Percentiles rank a stretch among this genome's conserved stretches.
These are phyloP conservation scores for Lecanosticta acicola DNA, from an alignment of 2,329 filamentous ascomycete species.

Conservation along the genomic window DNA sequence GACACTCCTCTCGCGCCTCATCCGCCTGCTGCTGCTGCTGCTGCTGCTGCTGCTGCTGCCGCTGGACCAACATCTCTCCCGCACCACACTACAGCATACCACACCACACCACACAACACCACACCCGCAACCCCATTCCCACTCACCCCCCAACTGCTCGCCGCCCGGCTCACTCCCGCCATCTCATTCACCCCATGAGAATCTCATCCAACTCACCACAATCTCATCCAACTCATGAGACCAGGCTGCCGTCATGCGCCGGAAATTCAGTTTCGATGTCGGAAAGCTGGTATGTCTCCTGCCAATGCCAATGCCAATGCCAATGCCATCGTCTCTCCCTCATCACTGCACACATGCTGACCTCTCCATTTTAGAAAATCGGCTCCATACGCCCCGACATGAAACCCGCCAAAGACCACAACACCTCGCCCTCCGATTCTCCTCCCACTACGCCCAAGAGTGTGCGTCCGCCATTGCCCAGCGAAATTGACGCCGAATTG, in stretches of 20 bases:
- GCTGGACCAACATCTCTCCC: no score
- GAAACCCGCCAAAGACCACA: conserved; percentile 28
- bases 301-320: conserved; percentile 3
- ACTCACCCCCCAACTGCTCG: no score
- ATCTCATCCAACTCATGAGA: background rate
- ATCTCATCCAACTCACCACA: no score
- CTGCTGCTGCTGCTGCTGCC: no score
- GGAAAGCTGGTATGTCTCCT: conserved; percentile 1
- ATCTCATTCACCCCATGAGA: no score
- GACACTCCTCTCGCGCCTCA: no score
- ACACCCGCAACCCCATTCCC: no score
- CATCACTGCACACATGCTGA: conserved; percentile 7
- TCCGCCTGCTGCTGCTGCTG: no score
- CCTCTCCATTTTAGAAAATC: conserved; percentile 21
- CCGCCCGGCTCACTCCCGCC: no score
- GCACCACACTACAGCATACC: no score
- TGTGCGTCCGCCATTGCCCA: conserved; percentile 39
- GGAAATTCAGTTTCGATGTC: conserved; percentile 4
- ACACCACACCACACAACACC: no score
- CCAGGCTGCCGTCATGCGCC: background rate
- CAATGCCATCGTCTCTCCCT: background rate
- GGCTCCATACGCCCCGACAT: conserved; percentile 23
- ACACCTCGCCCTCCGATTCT: conserved; percentile 27
- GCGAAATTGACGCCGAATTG: conserved; percentile 40
- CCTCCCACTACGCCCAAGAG: conserved; percentile 40